Evolutionary conservation across 2,329 filamentous ascomycete genomes (phyloP).

Genomic region (Myriosclerotinia duriaeana): DNA sequence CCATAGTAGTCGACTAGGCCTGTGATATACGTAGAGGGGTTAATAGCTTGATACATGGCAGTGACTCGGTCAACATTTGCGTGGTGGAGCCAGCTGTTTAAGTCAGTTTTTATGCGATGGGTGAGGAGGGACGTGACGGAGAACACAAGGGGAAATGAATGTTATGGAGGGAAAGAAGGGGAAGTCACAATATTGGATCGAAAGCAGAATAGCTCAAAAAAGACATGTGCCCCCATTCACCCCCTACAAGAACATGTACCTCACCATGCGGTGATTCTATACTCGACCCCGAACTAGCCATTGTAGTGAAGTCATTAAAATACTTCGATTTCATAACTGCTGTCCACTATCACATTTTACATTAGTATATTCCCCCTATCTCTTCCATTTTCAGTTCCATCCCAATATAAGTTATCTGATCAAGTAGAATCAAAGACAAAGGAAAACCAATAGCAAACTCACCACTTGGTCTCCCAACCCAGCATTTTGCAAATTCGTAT

Average conservation of each 20-base stretch:
- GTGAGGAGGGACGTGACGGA: neutral
- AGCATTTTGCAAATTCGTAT: conserved; percentile 26
- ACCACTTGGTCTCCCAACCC: conserved; percentile 32
- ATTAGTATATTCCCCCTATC: neutral
- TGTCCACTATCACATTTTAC: conserved; percentile 43
- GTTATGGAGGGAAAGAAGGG: neutral
- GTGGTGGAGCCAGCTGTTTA: conserved; percentile 51
- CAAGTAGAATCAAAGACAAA: neutral
- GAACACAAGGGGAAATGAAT: neutral
- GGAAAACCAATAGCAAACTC: neutral
- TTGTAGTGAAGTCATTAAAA: conserved; percentile 47
- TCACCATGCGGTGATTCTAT: conserved; percentile 49
- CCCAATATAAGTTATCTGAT: neutral
- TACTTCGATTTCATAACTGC: conserved; percentile 44
- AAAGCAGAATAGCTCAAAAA: conserved; percentile 47
- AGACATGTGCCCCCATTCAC: conserved; percentile 44
- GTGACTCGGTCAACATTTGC: conserved; percentile 61
- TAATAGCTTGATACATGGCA: conserved; percentile 51
- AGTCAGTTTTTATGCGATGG: neutral
- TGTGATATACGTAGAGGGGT: conserved; percentile 39
- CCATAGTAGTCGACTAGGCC: conserved; percentile 38
- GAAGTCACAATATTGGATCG: conserved; percentile 49
- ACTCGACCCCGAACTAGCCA: conserved; percentile 42
- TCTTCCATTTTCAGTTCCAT: neutral
- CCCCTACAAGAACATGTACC: conserved; percentile 46